Base-by-base conservation (phyloP, 2,329 filamentous ascomycete species). In the Neopestalotiopsis rosae region DNA sequence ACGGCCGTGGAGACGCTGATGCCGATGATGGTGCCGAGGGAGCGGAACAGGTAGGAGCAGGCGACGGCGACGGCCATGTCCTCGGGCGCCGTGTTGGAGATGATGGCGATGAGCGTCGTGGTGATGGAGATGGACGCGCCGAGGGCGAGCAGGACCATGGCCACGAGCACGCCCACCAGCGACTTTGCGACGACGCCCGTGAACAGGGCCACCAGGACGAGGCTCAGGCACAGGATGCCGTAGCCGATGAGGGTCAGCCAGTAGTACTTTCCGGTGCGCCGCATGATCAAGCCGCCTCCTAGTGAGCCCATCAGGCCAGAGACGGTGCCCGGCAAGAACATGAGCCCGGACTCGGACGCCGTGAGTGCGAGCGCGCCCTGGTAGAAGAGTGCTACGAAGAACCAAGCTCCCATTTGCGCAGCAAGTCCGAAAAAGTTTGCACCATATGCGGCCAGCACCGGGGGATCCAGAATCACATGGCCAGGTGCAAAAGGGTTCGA, bases 31-130 rank as follows among this genome's bases (percentile, higher is more conserved):
- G 93, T 85, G n/a, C 92, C 93, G 0, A 95, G 84, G 1, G 91
- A 91, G 52, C 93, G 90, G 84, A 95, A 95, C 30, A 95, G 88
- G 79, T 95, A 95, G 24, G 90, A 92, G 78, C 92, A 94, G 7
- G 93, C 93, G 17, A 93, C 92, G 4, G 90, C 91, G 1, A 95
- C 88, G 1, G 93, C 92, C 70, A 92, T 90, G 72, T 95, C 92
- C 58, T 89, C 85, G 3, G 85, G 83, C 1, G 87, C 81, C 0
- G 91, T 88, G 75, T 94, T 94, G 40, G 92, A 90, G 71, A 95
- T 89, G 49, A 94, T 83, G 1, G 86, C 91, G 61, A 94, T 90
- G 42, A 95, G 85, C 0, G 91, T 90, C 0, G 90, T 91, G 0
- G 92, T 94, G 49, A 94, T 88, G 5, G 89, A 91, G 74, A 87